Evolutionary conservation across 1,284 basidiomycete genomes (phyloP).

Genomic region (Trametes sp.): DNA sequence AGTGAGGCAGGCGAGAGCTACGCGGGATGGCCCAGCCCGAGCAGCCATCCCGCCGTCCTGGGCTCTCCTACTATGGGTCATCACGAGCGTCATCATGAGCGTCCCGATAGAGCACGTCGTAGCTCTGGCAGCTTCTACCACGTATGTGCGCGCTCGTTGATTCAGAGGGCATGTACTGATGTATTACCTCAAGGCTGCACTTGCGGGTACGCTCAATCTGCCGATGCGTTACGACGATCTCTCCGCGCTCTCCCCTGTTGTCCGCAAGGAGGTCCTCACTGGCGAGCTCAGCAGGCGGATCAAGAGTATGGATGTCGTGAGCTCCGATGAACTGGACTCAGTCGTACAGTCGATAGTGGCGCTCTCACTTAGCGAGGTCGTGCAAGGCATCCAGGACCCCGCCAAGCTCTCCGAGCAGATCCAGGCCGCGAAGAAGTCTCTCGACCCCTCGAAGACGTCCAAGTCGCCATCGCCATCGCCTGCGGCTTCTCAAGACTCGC

Average conservation of each 20-base stretch:
- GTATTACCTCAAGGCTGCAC: constrained; percentile 62
- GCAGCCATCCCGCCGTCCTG: constrained; percentile 55
- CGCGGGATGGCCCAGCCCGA: constrained; percentile 76
- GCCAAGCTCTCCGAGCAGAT: constrained; percentile 71
- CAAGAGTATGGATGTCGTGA: constrained; percentile 59
- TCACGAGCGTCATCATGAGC: constrained; percentile 63
- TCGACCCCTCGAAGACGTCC: constrained; percentile 46
- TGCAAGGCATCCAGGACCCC: constrained; percentile 77
- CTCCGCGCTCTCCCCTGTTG: constrained; percentile 79
- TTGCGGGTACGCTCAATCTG: constrained; percentile 77
- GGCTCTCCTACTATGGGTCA: constrained; percentile 62
- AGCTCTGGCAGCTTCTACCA: constrained; percentile 87
- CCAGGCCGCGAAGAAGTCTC: constrained; percentile 50
- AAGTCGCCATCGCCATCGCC: constrained; percentile 55
- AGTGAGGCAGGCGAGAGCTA: constrained; percentile 82
- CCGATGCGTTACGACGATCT: constrained; percentile 86
- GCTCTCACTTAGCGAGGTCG: constrained; percentile 77
- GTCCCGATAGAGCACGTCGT: constrained; percentile 69
- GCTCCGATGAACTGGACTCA: constrained; percentile 61
- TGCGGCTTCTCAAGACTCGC: constrained; percentile 68
- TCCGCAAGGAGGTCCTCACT: constrained; percentile 83
- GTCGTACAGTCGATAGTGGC: constrained; percentile 75
- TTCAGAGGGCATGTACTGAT: background rate
- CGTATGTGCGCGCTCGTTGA: constrained; percentile 47
- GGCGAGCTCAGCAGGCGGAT: constrained; percentile 83